Percentiles rank a stretch among this genome's conserved stretches.
phyloP scores from a whole-genome alignment of 2,329 filamentous ascomycete species.

The Gremmenia infestans region DNA sequence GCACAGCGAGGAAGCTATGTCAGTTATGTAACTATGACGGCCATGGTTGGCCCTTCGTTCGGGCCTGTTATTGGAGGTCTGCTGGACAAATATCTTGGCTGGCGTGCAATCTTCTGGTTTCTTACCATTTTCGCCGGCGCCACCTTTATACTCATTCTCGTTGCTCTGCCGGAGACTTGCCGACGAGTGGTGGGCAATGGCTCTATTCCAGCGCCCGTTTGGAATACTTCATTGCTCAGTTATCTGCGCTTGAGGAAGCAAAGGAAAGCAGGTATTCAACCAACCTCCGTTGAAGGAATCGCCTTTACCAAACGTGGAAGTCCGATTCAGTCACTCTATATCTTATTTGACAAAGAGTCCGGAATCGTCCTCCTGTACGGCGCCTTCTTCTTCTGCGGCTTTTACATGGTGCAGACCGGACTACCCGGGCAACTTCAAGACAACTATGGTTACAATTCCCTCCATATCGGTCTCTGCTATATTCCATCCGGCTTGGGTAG shows the following conservation, averaged over 20 bases:
- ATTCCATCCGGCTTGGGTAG: conserved; percentile 7
- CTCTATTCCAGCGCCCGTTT: conserved; percentile 14
- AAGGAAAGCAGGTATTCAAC: neutral
- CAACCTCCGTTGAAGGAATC: neutral
- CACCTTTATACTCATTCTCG: conserved; percentile 34
- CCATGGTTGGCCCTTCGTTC: conserved; percentile 24
- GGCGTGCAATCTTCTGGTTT: conserved; percentile 36
- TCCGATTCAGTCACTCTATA: neutral
- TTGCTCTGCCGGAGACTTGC: conserved; percentile 42
- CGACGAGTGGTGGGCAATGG: conserved; percentile 37
- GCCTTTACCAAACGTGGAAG: neutral
- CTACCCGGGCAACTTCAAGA: conserved; percentile 5
- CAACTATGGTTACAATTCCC: conserved; percentile 38
- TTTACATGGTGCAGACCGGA: conserved; percentile 2
- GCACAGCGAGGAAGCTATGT: conserved; percentile 62
- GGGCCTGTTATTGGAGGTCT: conserved; percentile 33
- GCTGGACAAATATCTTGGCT: conserved; percentile 27
- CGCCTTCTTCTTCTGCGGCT: conserved; percentile 4
- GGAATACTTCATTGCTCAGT: neutral
- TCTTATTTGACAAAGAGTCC: conserved; percentile 11
- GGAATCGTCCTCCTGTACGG: conserved; percentile 6
- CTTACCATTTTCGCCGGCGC: conserved; percentile 31
- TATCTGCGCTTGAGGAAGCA: neutral
- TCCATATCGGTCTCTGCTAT: conserved; percentile 17
- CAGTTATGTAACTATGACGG: conserved; percentile 42